These are phyloP conservation scores for Medicago truncatula DNA, from an alignment of 306 rosid genomes.

Conservation along the genomic window MtrunA17r5.0-ANR NC_053042.1:15960001-15960500, in stretches of 20 bases:
- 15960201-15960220: no score
- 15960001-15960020: not conserved
- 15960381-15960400: not conserved
- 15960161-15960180: no score
- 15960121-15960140: not conserved
- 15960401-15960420: not conserved
- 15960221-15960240: not conserved
- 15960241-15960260: not conserved
- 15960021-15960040: not conserved
- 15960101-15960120: not conserved
- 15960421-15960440: not conserved
- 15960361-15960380: no score
- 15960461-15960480: not conserved
- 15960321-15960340: not conserved
- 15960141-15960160: not conserved
- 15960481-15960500: not conserved
- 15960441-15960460: not conserved
- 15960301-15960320: not conserved
- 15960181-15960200: no score
- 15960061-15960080: no score
- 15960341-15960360: no score
- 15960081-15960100: not conserved
- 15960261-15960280: not conserved
- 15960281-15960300: not conserved
- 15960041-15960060: not conserved